A percentile compares a stretch with the other conserved stretches of the same genome.
phyloP scores from a whole-genome alignment of 2,329 filamentous ascomycete species.

The Ramichloridium luteum region DNA sequence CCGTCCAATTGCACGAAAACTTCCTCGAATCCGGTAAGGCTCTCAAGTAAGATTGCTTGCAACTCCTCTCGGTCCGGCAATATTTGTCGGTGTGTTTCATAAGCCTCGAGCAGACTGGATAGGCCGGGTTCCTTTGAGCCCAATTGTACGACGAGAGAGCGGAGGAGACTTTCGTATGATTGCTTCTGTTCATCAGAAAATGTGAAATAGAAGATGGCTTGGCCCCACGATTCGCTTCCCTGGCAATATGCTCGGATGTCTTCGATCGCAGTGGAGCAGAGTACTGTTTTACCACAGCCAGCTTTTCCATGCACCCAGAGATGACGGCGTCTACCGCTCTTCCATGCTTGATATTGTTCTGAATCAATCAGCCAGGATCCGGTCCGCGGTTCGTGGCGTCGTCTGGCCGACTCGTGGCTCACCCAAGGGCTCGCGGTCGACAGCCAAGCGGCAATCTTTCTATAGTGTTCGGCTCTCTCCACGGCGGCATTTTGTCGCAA shows the following conservation, averaged over 20 bases:
- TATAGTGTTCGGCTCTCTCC: slow-evolving; percentile 8
- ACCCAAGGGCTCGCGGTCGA: slow-evolving; percentile 12
- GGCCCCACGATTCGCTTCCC: not conserved
- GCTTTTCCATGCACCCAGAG: slow-evolving; percentile 13
- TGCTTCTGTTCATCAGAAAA: slow-evolving; percentile 13
- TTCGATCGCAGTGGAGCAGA: slow-evolving; percentile 14
- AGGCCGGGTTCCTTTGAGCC: slow-evolving; percentile 8
- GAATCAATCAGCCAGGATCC: slow-evolving; percentile 11
- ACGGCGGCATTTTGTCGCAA: slow-evolving; percentile 2
- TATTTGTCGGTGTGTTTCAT: slow-evolving; percentile 5
- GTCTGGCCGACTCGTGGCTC: slow-evolving; percentile 9
- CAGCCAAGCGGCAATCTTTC: slow-evolving; percentile 12
- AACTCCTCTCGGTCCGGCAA: slow-evolving; percentile 8
- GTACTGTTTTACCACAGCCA: slow-evolving; percentile 16
- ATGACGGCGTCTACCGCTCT: slow-evolving; percentile 3
- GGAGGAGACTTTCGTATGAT: slow-evolving; percentile 7
- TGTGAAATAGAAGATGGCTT: slow-evolving; percentile 13
- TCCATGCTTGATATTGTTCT: slow-evolving; percentile 11
- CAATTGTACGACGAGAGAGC: slow-evolving; percentile 11
- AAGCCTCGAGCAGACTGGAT: slow-evolving; percentile 6
- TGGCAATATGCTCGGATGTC: slow-evolving; percentile 6
- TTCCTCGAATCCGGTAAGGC: slow-evolving; percentile 10
- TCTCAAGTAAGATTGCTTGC: slow-evolving; percentile 7
- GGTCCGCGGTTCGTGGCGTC: slow-evolving; percentile 5
- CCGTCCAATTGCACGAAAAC: slow-evolving; percentile 25